phyloP scores from a whole-genome alignment of 305 asterid genomes.

The Vinca major region DNA sequence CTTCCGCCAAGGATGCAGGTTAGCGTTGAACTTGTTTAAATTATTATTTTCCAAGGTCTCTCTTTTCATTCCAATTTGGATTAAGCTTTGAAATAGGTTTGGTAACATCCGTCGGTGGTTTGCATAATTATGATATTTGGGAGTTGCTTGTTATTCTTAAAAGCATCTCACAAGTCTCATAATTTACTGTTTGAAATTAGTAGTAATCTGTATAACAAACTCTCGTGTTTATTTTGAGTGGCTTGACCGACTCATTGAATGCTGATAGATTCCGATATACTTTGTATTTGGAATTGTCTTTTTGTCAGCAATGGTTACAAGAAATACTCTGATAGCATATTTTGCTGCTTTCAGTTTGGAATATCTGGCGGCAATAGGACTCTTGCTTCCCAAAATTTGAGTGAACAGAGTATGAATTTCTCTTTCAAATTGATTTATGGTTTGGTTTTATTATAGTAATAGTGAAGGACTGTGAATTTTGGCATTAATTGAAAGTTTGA shows the following conservation, averaged over 20 bases:
- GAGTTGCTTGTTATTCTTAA: no score
- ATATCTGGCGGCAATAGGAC: conserved; percentile 61
- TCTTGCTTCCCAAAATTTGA: conserved; percentile 63
- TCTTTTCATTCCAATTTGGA: neutral
- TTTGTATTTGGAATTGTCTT: neutral
- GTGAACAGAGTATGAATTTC: conserved; percentile 63
- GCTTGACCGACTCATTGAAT: neutral
- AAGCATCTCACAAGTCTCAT: no score
- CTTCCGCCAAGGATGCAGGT: conserved; percentile 82
- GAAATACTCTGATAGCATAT: conserved; percentile 12
- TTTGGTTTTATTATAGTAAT: neutral
- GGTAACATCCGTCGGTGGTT: no score
- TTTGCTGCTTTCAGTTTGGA: conserved; percentile 55
- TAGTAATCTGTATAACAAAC: neutral
- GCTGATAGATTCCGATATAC: neutral
- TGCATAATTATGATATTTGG: no score
- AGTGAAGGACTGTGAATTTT: neutral
- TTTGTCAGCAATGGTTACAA: conserved; percentile 5
- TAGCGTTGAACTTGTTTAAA: conserved; percentile 17
- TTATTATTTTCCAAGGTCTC: conserved; percentile 3
- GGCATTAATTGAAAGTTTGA: neutral
- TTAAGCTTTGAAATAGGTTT: neutral
- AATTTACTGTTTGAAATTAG: no score
- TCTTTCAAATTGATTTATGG: neutral
- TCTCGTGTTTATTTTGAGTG: neutral